Conservation (phyloP, 805 yeast genomes). For the Blastobotrys terrestris region DNA sequence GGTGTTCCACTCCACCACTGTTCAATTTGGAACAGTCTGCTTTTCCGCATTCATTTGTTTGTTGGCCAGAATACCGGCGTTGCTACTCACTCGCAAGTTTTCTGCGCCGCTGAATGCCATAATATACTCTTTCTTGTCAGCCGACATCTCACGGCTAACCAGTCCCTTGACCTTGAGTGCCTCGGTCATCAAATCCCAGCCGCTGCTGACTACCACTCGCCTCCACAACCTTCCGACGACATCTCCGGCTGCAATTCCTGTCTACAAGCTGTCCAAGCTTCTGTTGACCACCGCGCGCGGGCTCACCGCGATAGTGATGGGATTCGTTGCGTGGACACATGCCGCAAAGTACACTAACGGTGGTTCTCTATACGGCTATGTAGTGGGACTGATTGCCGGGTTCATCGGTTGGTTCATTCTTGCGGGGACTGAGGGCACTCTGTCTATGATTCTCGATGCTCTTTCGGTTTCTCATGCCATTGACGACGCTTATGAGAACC, state of each 20-base stretch:
- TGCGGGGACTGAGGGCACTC: constrained; percentile 38
- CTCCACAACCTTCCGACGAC: not conserved
- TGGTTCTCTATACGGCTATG: constrained; percentile 35
- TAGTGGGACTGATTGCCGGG: constrained; percentile 35
- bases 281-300: constrained; percentile 33
- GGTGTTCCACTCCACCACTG: constrained; percentile 24
- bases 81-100: constrained; percentile 30
- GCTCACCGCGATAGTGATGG: constrained; percentile 33
- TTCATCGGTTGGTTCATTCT: constrained; percentile 38
- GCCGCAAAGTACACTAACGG: constrained; percentile 32
- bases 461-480: constrained; percentile 33
- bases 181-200: constrained; percentile 31
- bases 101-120: constrained; percentile 22
- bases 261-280: constrained; percentile 34
- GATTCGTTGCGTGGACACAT: constrained; percentile 36
- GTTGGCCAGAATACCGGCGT: constrained; percentile 31
- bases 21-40: constrained; percentile 34
- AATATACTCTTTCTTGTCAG: constrained; percentile 23
- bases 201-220: constrained; percentile 22
- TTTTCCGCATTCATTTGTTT: constrained; percentile 28
- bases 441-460: constrained; percentile 33
- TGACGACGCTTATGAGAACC: constrained; percentile 24
- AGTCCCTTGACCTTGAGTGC: constrained; percentile 34
- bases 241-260: constrained; percentile 16
- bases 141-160: constrained; percentile 26